Evolutionary conservation across 805 yeast genomes (phyloP), one percentile per base, ranked within the genome.

Genomic region (Sporopachydermia lactativora): DNA sequence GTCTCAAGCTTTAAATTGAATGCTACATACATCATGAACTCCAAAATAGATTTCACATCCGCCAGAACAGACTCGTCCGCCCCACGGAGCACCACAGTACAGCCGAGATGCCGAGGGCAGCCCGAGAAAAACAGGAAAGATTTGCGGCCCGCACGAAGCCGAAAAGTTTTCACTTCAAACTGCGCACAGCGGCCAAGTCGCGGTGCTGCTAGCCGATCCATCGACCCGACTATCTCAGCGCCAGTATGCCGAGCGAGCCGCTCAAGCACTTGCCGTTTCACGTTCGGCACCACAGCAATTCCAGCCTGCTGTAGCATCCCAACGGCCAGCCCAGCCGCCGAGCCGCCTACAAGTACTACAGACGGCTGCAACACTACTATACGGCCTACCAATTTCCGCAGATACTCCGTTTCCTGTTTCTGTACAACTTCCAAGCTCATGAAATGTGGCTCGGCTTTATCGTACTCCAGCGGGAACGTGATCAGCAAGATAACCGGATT

Each of bases 71-170:
- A 80, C 39, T 69, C 73, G 47, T 71, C 70, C 1, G 75, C 80
- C 2, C 97, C 98, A 41, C 97, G 64, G n/a, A 92, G 57, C 11
- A 83, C 64, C n/a, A 89, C 71, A 0, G 97, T 86, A 34, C 88
- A 78, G 0, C 98, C 98, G 0, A 78, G 58, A 35, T 71, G 73
- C 5, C 69, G 65, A 31, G 77, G 76, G 47, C 88, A 77, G 0
- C 96, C 97, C 1, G 77, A 71, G 42, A 92, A 70, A 48, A 73
- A 81, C n/a, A 85, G 68, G 52, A 79, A 83, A 0, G 94, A 75
- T 52, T 85, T 81, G 13, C 75, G 64, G 1, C 64, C 43, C 42
- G 73, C 67, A 3, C 72, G 69, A 52, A 65, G 71, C 2, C 75
- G 63, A 53, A 64, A 89, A 3, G 81, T 71, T 46, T 73, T 73